Percentiles rank a stretch among this genome's conserved stretches.
phyloP scores from a whole-genome alignment of 116 monocot genomes.

The Trichopus zeylanicus region DNA sequence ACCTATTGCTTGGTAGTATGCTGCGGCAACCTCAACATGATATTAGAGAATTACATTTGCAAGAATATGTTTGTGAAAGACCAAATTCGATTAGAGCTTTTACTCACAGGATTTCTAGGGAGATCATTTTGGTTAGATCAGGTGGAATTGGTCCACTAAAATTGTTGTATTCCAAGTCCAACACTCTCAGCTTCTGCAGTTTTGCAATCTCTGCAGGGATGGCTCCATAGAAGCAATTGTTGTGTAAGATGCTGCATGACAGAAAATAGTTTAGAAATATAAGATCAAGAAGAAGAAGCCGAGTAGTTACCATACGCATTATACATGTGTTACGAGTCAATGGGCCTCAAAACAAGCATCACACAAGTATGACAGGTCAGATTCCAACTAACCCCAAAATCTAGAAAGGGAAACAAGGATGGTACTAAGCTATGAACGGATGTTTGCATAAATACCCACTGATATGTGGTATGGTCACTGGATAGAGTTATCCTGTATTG shows the following conservation, averaged over 20 bases:
- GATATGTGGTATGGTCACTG: no score
- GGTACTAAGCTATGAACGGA: no score
- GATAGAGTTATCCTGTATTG: no score
- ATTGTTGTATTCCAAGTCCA: slow-evolving; percentile 36
- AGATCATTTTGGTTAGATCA: slow-evolving; percentile 12
- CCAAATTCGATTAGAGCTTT: no score
- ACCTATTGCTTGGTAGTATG: slow-evolving; percentile 26
- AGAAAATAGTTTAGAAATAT: background rate
- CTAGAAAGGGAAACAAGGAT: no score
- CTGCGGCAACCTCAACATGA: slow-evolving; percentile 12
- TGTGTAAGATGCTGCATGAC: slow-evolving; percentile 21
- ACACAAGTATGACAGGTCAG: no score
- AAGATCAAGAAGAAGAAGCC: no score
- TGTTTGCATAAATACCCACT: no score
- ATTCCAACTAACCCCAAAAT: no score
- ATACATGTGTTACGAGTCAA: no score
- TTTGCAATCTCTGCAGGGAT: slow-evolving; percentile 23
- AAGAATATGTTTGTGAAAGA: background rate
- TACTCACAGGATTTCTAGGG: slow-evolving; percentile 21
- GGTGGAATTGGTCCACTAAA: slow-evolving; percentile 27
- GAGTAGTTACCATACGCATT: no score
- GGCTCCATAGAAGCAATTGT: slow-evolving; percentile 33
- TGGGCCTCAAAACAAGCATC: no score
- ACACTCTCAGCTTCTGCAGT: slow-evolving; percentile 23
- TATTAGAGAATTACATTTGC: background rate